These are phyloP conservation scores for Dothideomycetidae sp. DNA, from an alignment of 2,329 filamentous ascomycete genomes.

Conservation along the genomic window DNA sequence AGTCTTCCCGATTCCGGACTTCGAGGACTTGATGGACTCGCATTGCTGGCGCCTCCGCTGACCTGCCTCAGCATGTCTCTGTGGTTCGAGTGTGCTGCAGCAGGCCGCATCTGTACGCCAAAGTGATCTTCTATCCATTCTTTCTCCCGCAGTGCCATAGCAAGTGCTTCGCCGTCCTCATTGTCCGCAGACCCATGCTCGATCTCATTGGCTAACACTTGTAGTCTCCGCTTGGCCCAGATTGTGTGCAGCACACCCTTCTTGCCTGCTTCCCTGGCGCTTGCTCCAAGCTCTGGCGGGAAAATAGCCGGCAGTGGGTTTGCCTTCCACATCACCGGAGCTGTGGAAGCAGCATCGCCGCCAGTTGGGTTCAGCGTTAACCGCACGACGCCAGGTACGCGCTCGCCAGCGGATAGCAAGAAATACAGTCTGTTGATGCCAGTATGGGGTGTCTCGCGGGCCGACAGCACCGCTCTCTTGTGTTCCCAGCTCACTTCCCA, in stretches of 20 bases:
- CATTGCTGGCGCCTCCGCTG: conserved; percentile 16
- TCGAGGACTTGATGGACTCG: conserved; percentile 44
- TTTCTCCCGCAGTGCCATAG: conserved; percentile 72
- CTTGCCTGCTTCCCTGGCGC: conserved; percentile 51
- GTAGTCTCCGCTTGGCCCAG: conserved; percentile 73
- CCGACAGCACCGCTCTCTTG: conserved; percentile 50
- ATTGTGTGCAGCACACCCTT: conserved; percentile 78
- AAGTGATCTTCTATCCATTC: conserved; percentile 79
- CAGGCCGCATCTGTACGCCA: conserved; percentile 39
- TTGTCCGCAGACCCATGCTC: conserved; percentile 57
- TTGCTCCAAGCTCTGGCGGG: conserved; percentile 56
- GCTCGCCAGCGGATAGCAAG: conserved; percentile 56
- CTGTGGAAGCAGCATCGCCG: conserved; percentile 21
- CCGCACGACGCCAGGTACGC: conserved; percentile 58
- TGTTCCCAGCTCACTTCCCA: conserved; percentile 80
- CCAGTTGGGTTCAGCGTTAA: conserved; percentile 40
- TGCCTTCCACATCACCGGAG: conserved; percentile 42
- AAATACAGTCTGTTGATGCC: conserved; percentile 59
- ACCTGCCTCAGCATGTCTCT: conserved; percentile 22
- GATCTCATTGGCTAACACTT: conserved; percentile 64
- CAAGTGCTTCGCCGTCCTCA: conserved; percentile 64
- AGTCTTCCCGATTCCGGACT: conserved; percentile 54
- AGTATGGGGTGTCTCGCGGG: conserved; percentile 7
- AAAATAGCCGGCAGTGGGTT: conserved; percentile 82
- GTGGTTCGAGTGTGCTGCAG: conserved; percentile 13